Evolutionary conservation across 208 protist species (phyloP), one percentile per base, ranked within the genome.

Genomic region (Crithidia brevicula): DNA sequence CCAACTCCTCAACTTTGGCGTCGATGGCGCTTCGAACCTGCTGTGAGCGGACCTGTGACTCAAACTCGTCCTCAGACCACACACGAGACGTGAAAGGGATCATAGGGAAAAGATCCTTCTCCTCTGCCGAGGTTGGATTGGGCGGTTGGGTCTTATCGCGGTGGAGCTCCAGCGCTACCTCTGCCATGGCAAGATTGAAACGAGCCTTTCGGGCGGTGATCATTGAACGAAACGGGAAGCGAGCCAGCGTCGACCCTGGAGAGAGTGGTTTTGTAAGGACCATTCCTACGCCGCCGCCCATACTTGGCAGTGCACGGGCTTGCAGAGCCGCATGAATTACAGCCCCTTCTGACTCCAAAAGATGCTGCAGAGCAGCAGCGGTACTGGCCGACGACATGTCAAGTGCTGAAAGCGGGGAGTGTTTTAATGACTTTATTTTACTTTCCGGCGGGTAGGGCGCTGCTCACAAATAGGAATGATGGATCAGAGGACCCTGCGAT

Each of bases 261-360:
- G 61, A 42, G 16, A 92, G 40, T 7, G n/a, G 18, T 7, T 60
- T 71, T 6, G 61, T 72, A 27, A 83, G 79, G 18, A 89, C 63
- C 27, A 95, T 74, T 9, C 92, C 92, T 47, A 92, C 81, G 27
- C 92, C 92, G 22, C 92, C 92, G 27, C 92, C 92, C 92, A 97
- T 97, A 10, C 63, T 70, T 25, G 82, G 72, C 46, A 97, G 70
- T 8, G 77, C 53, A 38, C 53, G 27, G 0, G 88, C 80, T n/a
- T 60, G 59, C 38, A 97, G 69, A 1, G 43, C 47, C 9, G 74
- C 36, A 63, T 85, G 90, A 52, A 84, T 88, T 23, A 62, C 40
- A 20, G 79, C 79, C 16, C 88, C 88, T 50, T 94, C 88, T 47
- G 77, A 83, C 77, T 82, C 78, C 18, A 96, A 74, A 53, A 91